Percentiles rank a stretch among this genome's conserved stretches.
Evolutionary conservation across 2,329 filamentous ascomycete species (phyloP).

Genomic region (Hymenoscyphus fraxineus): DNA sequence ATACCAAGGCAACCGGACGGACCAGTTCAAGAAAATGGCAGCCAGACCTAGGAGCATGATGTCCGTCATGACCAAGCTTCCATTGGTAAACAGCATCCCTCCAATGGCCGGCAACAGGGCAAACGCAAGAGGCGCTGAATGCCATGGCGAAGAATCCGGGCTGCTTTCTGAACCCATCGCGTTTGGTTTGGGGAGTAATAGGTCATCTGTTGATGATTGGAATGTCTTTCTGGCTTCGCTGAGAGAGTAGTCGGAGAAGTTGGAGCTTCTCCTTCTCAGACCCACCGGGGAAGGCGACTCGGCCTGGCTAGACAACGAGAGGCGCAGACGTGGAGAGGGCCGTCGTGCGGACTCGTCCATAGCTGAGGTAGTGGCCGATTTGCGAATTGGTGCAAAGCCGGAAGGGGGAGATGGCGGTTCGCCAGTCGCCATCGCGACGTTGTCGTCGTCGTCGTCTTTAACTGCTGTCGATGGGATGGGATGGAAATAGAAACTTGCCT

Average conservation of each 20-base stretch:
- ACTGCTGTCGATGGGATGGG: not conserved
- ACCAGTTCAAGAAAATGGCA: slow-evolving; percentile 88
- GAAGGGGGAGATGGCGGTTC: not conserved
- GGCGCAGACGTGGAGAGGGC: not conserved
- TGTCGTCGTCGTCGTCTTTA: not conserved
- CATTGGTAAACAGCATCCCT: slow-evolving; percentile 80
- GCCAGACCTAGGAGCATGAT: slow-evolving; percentile 75
- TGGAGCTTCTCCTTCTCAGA: slow-evolving; percentile 65
- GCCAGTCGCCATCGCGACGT: slow-evolving; percentile 2
- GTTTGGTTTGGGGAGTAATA: slow-evolving; percentile 57
- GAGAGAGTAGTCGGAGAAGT: slow-evolving; percentile 71
- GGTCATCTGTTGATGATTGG: slow-evolving; percentile 64
- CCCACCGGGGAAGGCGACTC: slow-evolving; percentile 4
- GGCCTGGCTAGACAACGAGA: not conserved
- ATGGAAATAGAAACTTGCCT: not conserved
- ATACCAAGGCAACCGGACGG: slow-evolving; percentile 84
- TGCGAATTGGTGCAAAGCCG: not conserved
- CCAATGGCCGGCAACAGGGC: slow-evolving; percentile 83
- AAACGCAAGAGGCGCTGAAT: slow-evolving; percentile 76
- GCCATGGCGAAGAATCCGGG: slow-evolving; percentile 64
- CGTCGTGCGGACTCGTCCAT: not conserved
- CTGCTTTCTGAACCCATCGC: slow-evolving; percentile 36
- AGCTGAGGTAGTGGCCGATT: not conserved
- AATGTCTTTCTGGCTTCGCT: slow-evolving; percentile 62
- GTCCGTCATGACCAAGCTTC: slow-evolving; percentile 79